phyloP scores from a whole-genome alignment of 257 asterid genomes.

The Solanum pimpinellifolium region DNA sequence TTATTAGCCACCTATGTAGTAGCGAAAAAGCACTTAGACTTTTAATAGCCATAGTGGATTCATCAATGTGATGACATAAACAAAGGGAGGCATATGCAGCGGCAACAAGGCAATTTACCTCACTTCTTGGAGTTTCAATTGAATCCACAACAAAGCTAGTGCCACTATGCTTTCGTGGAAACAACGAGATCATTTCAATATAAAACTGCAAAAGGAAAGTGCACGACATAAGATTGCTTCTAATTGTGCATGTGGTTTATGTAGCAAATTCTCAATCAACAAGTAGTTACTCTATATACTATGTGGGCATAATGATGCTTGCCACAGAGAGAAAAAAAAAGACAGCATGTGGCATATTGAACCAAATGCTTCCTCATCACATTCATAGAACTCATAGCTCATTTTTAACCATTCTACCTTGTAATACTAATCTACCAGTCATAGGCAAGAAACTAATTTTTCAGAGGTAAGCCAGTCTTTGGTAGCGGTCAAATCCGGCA shows the following conservation, averaged over 20 bases:
- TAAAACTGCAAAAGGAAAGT: not conserved
- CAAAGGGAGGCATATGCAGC: not conserved
- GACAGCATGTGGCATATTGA: not conserved
- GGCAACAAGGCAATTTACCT: not conserved
- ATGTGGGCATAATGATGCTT: not conserved
- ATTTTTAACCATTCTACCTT: not conserved
- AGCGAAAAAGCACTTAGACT: not conserved
- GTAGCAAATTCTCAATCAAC: not conserved
- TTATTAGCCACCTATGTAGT: too few species aligned
- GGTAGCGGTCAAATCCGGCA: slow-evolving; percentile 63
- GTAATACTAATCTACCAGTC: not conserved
- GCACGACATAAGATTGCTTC: not conserved
- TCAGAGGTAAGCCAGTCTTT: slow-evolving; percentile 62
- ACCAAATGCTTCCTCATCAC: not conserved
- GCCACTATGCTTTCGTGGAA: not conserved
- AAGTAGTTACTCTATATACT: not conserved
- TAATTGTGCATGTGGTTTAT: not conserved
- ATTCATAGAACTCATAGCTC: not conserved
- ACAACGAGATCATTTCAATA: not conserved
- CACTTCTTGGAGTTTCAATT: not conserved
- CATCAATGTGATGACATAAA: not conserved
- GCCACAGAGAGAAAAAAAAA: not conserved
- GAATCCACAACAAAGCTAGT: not conserved
- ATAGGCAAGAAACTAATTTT: not conserved
- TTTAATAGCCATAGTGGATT: not conserved